These are phyloP conservation scores for Leishmania gerbilli DNA, from an alignment of 208 protist genomes.

Conservation along the genomic window DNA sequence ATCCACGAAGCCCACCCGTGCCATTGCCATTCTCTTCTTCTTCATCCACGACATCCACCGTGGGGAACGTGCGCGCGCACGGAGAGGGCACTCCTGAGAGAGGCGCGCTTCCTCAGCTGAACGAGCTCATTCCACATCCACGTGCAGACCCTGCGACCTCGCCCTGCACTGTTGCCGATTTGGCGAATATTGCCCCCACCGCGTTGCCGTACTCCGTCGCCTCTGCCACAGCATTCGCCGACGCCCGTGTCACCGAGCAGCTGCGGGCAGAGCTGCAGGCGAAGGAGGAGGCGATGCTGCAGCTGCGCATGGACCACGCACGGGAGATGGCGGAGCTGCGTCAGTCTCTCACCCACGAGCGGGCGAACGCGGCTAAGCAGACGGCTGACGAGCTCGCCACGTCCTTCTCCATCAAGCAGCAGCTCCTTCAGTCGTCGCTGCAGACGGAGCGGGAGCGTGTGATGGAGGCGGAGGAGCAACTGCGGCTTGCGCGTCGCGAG, in stretches of 20 bases:
- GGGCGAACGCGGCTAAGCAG: conserved; percentile 45
- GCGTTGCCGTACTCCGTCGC: background rate
- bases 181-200: background rate
- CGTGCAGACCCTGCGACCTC: background rate
- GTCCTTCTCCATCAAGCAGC: conserved; percentile 60
- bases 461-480: conserved; percentile 37
- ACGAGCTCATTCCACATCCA: background rate
- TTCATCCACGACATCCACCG: background rate
- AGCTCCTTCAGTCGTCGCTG: conserved; percentile 45
- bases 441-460: conserved; percentile 54
- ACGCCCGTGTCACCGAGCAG: conserved; percentile 20
- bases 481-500: conserved; percentile 26
- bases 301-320: conserved; percentile 50
- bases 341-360: conserved; percentile 44
- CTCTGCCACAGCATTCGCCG: conserved; percentile 7
- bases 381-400: conserved; percentile 50
- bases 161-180: background rate
- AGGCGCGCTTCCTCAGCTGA: background rate
- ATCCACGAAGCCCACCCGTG: background rate
- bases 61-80: background rate
- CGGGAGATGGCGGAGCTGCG: conserved; percentile 53
- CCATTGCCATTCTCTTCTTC: background rate
- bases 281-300: conserved; percentile 42
- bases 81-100: background rate
- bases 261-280: conserved; percentile 43